These are phyloP conservation scores for Fomitopsis betulina DNA, from an alignment of 1,284 basidiomycete genomes.

Conservation along the genomic window DNA sequence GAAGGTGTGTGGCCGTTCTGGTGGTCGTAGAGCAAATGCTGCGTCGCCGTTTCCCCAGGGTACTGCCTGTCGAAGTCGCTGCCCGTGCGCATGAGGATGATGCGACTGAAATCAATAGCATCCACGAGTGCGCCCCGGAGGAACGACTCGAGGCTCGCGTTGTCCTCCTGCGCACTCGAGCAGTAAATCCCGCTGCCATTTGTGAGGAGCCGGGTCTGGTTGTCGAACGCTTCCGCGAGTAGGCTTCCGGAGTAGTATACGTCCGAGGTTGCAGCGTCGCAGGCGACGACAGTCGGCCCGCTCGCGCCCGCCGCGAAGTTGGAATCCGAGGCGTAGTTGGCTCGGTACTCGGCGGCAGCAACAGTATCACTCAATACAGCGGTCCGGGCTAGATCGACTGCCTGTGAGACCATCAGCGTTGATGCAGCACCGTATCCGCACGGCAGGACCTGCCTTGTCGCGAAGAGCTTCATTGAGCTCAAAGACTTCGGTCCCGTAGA, in stretches of 20 bases:
- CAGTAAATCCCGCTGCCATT: constrained; percentile 36
- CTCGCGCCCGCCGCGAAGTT: constrained; percentile 23
- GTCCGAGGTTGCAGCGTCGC: constrained; percentile 40
- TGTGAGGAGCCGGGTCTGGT: constrained; percentile 37
- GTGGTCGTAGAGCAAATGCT: constrained; percentile 19
- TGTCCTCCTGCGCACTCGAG: constrained; percentile 46
- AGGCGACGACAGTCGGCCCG: constrained; percentile 30
- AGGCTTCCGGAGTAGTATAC: constrained; percentile 38
- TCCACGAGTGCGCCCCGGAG: constrained; percentile 35
- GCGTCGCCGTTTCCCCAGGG: constrained; percentile 20
- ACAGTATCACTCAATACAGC: constrained; percentile 35
- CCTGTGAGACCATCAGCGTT: constrained; percentile 7
- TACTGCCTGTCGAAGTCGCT: constrained; percentile 42
- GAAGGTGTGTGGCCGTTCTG: constrained; percentile 19
- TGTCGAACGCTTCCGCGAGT: constrained; percentile 36
- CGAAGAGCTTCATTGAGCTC: constrained; percentile 44
- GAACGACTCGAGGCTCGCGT: constrained; percentile 40
- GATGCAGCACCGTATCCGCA: neutral
- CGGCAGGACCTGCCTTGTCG: constrained; percentile 14
- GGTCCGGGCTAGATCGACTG: constrained; percentile 26
- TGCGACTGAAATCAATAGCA: constrained; percentile 38
- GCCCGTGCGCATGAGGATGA: constrained; percentile 41
- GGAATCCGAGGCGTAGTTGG: constrained; percentile 27
- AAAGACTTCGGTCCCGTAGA: constrained; percentile 49
- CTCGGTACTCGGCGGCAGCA: constrained; percentile 30